Evolutionary conservation across 2,329 filamentous ascomycete species (phyloP).

Genomic region (Phyllosticta paracitricarpa): DNA sequence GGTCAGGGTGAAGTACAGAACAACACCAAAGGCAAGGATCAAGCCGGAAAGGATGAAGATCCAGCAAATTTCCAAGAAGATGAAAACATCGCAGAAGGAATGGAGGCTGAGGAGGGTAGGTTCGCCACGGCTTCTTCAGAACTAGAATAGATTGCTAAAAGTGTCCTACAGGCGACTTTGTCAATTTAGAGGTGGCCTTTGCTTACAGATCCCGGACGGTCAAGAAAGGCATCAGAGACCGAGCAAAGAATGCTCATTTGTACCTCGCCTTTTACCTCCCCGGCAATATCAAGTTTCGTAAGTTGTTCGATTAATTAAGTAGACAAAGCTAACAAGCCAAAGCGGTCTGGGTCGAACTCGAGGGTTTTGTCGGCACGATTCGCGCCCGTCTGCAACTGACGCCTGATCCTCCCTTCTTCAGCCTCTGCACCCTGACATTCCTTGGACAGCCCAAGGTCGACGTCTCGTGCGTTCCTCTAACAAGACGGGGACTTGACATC

Average conservation of each 20-base stretch:
- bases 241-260: constrained; percentile 63
- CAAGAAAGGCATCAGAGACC: constrained; percentile 49
- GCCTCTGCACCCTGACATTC: constrained; percentile 63
- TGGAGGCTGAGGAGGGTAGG: constrained; percentile 62
- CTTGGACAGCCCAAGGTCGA: constrained; percentile 65
- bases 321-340: not conserved
- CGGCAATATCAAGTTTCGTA: constrained; percentile 42
- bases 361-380: constrained; percentile 61
- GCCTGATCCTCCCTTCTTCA: constrained; percentile 67
- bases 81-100: constrained; percentile 43
- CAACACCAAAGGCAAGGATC: constrained; percentile 24
- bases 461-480: constrained; percentile 59
- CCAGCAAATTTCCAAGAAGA: constrained; percentile 20
- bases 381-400: constrained; percentile 61
- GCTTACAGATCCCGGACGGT: constrained; percentile 58
- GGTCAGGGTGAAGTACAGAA: constrained; percentile 32
- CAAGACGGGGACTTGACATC: constrained; percentile 58
- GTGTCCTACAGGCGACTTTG: constrained; percentile 49
- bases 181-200: constrained; percentile 67
- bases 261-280: constrained; percentile 63
- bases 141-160: not conserved
- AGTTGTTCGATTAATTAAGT: constrained; percentile 13
- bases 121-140: not conserved
- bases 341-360: constrained; percentile 65
- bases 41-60: constrained; percentile 23